Percentiles rank a stretch among this genome's conserved stretches.
phyloP scores from a whole-genome alignment of 2,329 filamentous ascomycete species.

The Pseudocercospora vitis region DNA sequence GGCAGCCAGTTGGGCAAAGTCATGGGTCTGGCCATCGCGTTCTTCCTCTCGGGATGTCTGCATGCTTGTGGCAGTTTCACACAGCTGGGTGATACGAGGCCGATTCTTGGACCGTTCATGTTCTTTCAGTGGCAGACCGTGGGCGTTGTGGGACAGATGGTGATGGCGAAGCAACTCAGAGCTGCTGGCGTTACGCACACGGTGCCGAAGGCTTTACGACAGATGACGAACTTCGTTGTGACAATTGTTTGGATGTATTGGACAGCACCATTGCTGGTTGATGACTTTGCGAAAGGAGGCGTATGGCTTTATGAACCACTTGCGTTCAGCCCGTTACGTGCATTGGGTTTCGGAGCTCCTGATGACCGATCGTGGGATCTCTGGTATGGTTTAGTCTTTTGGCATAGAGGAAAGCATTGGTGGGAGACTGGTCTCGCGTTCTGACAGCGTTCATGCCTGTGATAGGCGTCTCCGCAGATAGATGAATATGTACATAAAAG shows the following conservation, averaged over 20 bases:
- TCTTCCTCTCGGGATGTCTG: slow-evolving; percentile 65
- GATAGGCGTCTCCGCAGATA: background rate
- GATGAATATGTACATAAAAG: no score
- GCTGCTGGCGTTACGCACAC: slow-evolving; percentile 34
- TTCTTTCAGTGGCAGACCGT: slow-evolving; percentile 74
- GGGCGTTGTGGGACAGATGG: slow-evolving; percentile 63
- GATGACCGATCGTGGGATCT: slow-evolving; percentile 69
- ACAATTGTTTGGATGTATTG: slow-evolving; percentile 66
- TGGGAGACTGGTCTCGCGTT: slow-evolving; percentile 57
- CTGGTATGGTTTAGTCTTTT: slow-evolving; percentile 56
- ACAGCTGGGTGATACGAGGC: slow-evolving; percentile 59
- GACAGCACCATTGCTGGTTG: slow-evolving; percentile 65
- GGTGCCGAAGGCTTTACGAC: slow-evolving; percentile 51
- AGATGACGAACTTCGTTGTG: slow-evolving; percentile 61
- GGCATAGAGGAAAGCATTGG: slow-evolving; percentile 64
- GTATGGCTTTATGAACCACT: slow-evolving; percentile 81
- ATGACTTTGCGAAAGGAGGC: slow-evolving; percentile 73
- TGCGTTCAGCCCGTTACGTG: slow-evolving; percentile 70
- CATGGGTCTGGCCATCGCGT: slow-evolving; percentile 55
- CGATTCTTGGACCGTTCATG: slow-evolving; percentile 53
- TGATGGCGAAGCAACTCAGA: slow-evolving; percentile 36
- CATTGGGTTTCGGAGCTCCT: slow-evolving; percentile 61
- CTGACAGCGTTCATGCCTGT: slow-evolving; percentile 24
- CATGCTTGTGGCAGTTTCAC: slow-evolving; percentile 72
- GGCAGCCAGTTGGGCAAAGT: slow-evolving; percentile 41